Conservation (phyloP, 305 asterid species). For the Stenogyne calaminthoides region DNA sequence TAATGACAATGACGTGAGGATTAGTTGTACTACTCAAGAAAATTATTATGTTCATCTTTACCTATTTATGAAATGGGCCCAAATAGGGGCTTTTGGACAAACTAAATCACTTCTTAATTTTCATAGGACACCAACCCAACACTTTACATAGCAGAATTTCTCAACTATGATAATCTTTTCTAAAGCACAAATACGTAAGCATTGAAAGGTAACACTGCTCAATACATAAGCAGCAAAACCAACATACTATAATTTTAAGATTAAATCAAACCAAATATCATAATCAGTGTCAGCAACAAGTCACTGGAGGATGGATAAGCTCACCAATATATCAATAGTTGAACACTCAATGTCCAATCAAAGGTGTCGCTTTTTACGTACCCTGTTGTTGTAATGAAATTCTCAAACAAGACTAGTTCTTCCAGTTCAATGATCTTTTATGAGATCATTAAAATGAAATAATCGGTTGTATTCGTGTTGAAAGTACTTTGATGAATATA, state of each 20-base stretch:
- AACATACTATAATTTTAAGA: not conserved
- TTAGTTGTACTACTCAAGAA: not conserved
- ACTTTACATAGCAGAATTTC: not conserved
- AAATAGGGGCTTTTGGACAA: not conserved
- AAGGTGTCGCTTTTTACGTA: not conserved
- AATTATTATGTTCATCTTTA: not conserved
- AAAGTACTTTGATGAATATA: not conserved
- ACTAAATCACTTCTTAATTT: not conserved
- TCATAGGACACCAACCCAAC: not conserved
- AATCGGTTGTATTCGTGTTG: not conserved
- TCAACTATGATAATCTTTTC: not conserved
- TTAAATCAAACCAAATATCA: not conserved
- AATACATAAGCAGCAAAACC: conserved; percentile 1
- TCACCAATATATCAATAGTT: not conserved
- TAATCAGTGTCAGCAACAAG: not conserved
- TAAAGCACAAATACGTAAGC: not conserved
- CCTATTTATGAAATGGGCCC: not conserved
- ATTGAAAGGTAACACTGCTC: not conserved
- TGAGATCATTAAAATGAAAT: not conserved
- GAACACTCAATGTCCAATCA: not conserved
- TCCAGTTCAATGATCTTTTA: not conserved
- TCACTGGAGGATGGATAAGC: not conserved
- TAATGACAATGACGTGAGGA: too few relatives aligned
- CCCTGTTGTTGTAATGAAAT: not conserved
- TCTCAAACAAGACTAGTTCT: not conserved